Evolutionary conservation across 1,284 basidiomycete species (phyloP), one percentile per base, ranked within the genome.

Genomic region (Ustilago xerochloae): DNA sequence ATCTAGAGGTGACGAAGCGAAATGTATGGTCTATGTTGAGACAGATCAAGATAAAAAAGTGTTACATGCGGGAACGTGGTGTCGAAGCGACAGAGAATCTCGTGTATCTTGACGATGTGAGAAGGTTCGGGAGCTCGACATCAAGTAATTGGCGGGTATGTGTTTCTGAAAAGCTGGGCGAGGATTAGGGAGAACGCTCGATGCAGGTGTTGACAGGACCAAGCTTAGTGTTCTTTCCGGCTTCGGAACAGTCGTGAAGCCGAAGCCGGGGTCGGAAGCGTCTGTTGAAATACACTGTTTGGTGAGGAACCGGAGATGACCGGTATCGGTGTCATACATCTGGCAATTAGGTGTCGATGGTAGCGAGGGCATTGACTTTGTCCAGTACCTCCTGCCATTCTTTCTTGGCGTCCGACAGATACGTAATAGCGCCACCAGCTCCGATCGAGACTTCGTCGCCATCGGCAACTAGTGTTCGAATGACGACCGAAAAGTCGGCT

Each of bases 371-470:
- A 7, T 45, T 60, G 51, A 83, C 88, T 84, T 98, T 98, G 18
- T 90, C 88, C 18, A 91, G 81, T 88, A 97, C 96, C 84, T 99
- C 96, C 10, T 93, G 92, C 95, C 95, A 98, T 84, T 98, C 96
- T 9, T 89, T 90, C 30, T 90, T 88, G 5, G 91, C 88, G 65
- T 94, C 90, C 3, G 95, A 97, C 15, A 97, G 88, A 38, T 93
- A 94, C 7, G 96, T 98, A 75, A 99, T 96, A 3, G 95, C 95
- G 30, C 96, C 96, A 20, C 96, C 96, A 6, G 94, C 94, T 29
- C 95, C 96, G 41, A 97, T 84, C 16, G 81, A 83, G 33, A 87
- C 72, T 13, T 82, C 81, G 13, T 87, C 86, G 24, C 92, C 90
- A 68, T 91, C 88, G 66, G 91, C 91, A 85, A 94, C 91, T 81